Evolutionary conservation across 129 eudicot genomes (phyloP).

Genomic region (Saussurea involucrata): DNA sequence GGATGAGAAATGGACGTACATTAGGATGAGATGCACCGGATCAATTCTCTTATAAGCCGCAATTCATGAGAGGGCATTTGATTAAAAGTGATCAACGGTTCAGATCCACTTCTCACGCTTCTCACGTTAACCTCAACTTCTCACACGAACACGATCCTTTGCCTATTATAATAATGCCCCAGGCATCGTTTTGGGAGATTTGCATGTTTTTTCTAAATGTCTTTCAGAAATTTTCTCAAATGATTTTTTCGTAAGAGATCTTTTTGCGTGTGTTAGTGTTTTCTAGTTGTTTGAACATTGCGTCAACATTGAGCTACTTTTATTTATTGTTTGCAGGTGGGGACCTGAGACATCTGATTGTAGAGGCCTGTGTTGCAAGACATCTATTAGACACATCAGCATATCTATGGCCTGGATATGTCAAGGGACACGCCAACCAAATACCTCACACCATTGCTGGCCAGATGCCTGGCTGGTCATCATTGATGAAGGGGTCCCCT

Average conservation of each 20-base stretch:
- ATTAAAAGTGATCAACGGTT: no score
- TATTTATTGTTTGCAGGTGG: conserved; percentile 51
- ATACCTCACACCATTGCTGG: conserved; percentile 68
- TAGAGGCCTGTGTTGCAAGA: conserved; percentile 95
- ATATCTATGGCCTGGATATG: conserved; percentile 93
- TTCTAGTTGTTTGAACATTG: background rate
- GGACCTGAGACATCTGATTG: conserved; percentile 85
- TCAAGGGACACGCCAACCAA: conserved; percentile 74
- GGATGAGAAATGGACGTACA: no score
- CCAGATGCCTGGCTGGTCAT: conserved; percentile 86
- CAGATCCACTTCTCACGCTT: no score
- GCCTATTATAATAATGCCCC: background rate
- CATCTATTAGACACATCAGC: conserved; percentile 90
- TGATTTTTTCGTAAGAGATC: background rate
- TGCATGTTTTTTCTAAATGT: background rate
- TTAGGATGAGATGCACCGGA: no score
- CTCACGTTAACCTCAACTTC: no score
- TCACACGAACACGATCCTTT: no score
- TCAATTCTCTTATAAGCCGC: no score
- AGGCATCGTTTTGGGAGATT: background rate
- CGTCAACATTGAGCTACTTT: background rate
- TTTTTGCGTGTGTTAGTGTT: background rate
- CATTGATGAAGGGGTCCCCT: conserved; percentile 82
- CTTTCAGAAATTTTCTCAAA: background rate
- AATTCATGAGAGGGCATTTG: no score